phyloP scores from a whole-genome alignment of 2,329 filamentous ascomycete genomes.

The Plectosphaerella cucumerina region DNA sequence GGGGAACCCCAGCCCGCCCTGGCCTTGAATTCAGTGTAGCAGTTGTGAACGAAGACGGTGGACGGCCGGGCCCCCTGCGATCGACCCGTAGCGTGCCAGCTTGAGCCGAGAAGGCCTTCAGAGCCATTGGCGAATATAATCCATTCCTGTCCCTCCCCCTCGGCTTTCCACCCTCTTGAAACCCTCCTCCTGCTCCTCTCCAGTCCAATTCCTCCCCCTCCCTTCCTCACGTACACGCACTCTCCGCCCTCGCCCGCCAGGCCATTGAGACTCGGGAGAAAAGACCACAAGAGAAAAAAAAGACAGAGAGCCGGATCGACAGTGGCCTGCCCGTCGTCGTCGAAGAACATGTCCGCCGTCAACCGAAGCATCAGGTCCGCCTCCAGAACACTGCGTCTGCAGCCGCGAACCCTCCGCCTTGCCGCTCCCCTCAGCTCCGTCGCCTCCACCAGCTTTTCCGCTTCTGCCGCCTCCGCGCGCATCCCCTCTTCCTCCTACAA shows the following conservation, averaged over 20 bases:
- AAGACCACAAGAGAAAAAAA: not conserved
- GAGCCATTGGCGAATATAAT: not conserved
- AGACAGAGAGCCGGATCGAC: not conserved
- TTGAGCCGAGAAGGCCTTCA: not conserved
- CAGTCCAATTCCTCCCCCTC: not conserved
- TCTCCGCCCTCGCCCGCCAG: not conserved
- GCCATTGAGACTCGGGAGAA: not conserved
- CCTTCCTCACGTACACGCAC: not conserved
- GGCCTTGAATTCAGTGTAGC: too few relatives aligned
- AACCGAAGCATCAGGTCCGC: conserved; percentile 50
- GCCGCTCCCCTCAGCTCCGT: conserved; percentile 29
- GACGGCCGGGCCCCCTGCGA: not conserved
- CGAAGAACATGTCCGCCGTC: conserved; percentile 44
- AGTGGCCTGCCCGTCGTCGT: not conserved
- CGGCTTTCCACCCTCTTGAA: not conserved
- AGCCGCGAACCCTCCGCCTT: conserved; percentile 29
- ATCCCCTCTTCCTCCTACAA: conserved; percentile 30
- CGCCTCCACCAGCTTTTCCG: conserved; percentile 27
- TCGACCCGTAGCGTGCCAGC: not conserved
- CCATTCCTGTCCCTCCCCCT: not conserved
- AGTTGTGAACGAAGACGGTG: too few relatives aligned
- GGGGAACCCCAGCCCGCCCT: too few relatives aligned
- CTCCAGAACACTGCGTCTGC: conserved; percentile 49
- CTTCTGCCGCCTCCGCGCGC: conserved; percentile 20
- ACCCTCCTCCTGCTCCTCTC: not conserved